Conservation (phyloP, 2,329 filamentous ascomycete species). For the Podosphaera aphanis region DNA sequence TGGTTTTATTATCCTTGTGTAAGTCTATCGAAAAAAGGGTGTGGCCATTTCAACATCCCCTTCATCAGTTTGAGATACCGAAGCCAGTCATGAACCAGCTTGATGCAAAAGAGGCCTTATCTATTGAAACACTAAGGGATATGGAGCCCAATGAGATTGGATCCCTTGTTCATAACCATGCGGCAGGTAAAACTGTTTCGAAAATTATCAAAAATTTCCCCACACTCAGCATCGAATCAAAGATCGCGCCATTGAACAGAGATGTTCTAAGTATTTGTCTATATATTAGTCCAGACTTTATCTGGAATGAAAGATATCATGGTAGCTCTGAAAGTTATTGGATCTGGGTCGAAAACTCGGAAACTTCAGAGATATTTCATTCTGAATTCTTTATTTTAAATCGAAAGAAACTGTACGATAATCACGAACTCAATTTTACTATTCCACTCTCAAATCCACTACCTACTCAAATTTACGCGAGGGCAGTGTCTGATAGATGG, state of each 20-base stretch:
- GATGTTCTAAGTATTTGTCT: conserved; percentile 85
- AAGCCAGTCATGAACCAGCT: conserved; percentile 63
- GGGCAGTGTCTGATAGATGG: conserved; percentile 88
- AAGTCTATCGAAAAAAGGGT: conserved; percentile 94
- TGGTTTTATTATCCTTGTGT: conserved; percentile 72
- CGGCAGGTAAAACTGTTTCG: conserved; percentile 60
- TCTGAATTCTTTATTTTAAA: conserved; percentile 92
- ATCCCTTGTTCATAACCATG: conserved; percentile 68
- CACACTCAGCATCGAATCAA: conserved; percentile 69
- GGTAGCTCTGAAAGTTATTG: conserved; percentile 92
- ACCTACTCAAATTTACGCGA: conserved; percentile 86
- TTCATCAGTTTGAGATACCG: conserved; percentile 83
- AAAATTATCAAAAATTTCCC: conserved; percentile 79
- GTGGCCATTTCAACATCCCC: conserved; percentile 85
- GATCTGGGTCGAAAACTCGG: conserved; percentile 97
- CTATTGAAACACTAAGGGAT: conserved; percentile 62
- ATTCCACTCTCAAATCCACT: conserved; percentile 85
- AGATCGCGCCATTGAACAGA: conserved; percentile 85
- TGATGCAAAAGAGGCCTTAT: conserved; percentile 53
- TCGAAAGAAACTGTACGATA: conserved; percentile 70
- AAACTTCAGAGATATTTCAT: conserved; percentile 92
- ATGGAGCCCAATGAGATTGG: conserved; percentile 89
- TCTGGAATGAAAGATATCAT: conserved; percentile 83
- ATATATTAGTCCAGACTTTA: conserved; percentile 68
- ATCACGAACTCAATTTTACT: conserved; percentile 95